Conservation (phyloP, 306 rosid species). For the cucumber (Cucumis sativus) region Cucumber_9930_V3 NC_026655.2:27812501-27813000, state of each 20-base stretch:
- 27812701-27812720: slow-evolving; percentile 99
- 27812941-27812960: slow-evolving; percentile 74
- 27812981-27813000: slow-evolving; percentile 66
- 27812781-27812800: slow-evolving; percentile 97
- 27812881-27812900: slow-evolving; percentile 82
- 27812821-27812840: slow-evolving; percentile 82
- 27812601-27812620: slow-evolving; percentile 92
- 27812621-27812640: background rate
- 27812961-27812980: slow-evolving; percentile 80
- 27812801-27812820: slow-evolving; percentile 80
- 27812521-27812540: slow-evolving; percentile 80
- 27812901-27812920: slow-evolving; percentile 67
- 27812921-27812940: slow-evolving; percentile 71
- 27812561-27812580: slow-evolving; percentile 79
- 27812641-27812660: background rate
- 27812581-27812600: slow-evolving; percentile 95
- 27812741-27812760: slow-evolving; percentile 96
- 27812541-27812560: slow-evolving; percentile 85
- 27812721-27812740: slow-evolving; percentile 99
- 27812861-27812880: slow-evolving; percentile 84
- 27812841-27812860: slow-evolving; percentile 97
- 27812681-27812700: background rate
- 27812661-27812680: background rate
- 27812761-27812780: slow-evolving; percentile 82
- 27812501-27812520: slow-evolving; percentile 73